Evolutionary conservation across 305 asterid species (phyloP).

Genomic region (Solanum chacoense): DNA sequence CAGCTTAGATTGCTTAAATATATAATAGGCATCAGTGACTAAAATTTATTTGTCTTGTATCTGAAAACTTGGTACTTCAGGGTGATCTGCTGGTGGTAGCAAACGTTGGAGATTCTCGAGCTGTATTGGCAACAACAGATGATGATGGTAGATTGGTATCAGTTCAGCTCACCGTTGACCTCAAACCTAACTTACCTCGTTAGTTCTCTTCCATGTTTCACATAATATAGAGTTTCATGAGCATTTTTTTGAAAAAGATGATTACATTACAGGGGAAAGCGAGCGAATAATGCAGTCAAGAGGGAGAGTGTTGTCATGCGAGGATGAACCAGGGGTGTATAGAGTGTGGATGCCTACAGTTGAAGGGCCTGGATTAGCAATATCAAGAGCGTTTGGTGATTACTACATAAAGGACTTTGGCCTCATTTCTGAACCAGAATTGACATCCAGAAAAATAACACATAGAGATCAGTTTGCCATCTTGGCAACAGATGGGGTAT

Average conservation of each 20-base stretch:
- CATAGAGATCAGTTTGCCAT: slow-evolving; percentile 46
- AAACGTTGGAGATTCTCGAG: slow-evolving; percentile 75
- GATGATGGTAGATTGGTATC: slow-evolving; percentile 46
- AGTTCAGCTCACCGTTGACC: slow-evolving; percentile 65
- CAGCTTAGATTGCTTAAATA: neutral
- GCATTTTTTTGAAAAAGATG: neutral
- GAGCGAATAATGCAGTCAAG: slow-evolving; percentile 52
- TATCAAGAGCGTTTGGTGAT: slow-evolving; percentile 82
- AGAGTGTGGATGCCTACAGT: slow-evolving; percentile 64
- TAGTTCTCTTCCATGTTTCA: slow-evolving; percentile 9
- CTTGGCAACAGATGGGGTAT: slow-evolving; percentile 75
- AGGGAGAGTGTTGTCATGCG: slow-evolving; percentile 42
- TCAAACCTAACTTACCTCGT: slow-evolving; percentile 75
- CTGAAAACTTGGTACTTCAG: slow-evolving; percentile 18
- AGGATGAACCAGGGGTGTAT: slow-evolving; percentile 64
- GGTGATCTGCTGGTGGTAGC: slow-evolving; percentile 56
- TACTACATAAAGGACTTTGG: slow-evolving; percentile 72
- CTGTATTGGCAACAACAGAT: slow-evolving; percentile 52
- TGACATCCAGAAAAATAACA: slow-evolving; percentile 42
- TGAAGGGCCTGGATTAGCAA: slow-evolving; percentile 73
- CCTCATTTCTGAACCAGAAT: slow-evolving; percentile 68
- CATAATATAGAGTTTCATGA: neutral
- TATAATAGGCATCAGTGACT: neutral
- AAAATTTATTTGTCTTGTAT: neutral
- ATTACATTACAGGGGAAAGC: slow-evolving; percentile 39